Base-by-base conservation (phyloP, 1,139 yeast species). In the Blastobotrys illinoisensis region DNA sequence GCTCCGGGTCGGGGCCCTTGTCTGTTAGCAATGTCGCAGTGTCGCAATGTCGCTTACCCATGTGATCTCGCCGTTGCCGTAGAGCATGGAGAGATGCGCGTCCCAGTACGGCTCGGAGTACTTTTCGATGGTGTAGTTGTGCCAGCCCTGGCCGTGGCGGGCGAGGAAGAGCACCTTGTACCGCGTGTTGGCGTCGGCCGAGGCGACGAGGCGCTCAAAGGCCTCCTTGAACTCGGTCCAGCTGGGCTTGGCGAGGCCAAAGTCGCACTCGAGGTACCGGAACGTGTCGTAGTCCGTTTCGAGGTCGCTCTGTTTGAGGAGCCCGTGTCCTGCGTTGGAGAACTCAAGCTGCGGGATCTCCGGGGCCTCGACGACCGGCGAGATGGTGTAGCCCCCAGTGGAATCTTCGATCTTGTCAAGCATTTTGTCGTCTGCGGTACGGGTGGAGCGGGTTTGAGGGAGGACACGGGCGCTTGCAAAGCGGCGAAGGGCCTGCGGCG, bases 81-180 rank as follows among this genome's bases (percentile, higher is more conserved):
- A 77, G 47, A 79, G 59, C 56, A 73, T 74, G 20, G 86, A 74
- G 48, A 54, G 50, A 26, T 48, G 47, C 23, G 53, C 67, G 62
- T 79, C 76, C 91, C 91, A 86, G 20, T 69, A 79, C 13, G 75
- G 69, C 44, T 74, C 68, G 13, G 89, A 86, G 65, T 83, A 84
- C 58, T 78, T 77, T 24, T 71, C 72, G 49, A 80, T 79, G 1
- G 85, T 88, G 20, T 78, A 71, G 61, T 87, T 87, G 64, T 86
- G 93, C 69, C 74, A 81, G 0, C 95, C 95, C 68, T 86, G 87
- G 6, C 95, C 95, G 64, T 87, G 95, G 56, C 95, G 75, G 1
- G 88, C 90, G 52, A 85, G 71, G 53, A 82, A 77, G 5, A 86
- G 60, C 46, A 86, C 65, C 65, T 85, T 85, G 67, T 83, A 82